These are phyloP conservation scores for Inosperma sp. DNA, from an alignment of 768 basidiomycete species.

Conservation along the genomic window DNA sequence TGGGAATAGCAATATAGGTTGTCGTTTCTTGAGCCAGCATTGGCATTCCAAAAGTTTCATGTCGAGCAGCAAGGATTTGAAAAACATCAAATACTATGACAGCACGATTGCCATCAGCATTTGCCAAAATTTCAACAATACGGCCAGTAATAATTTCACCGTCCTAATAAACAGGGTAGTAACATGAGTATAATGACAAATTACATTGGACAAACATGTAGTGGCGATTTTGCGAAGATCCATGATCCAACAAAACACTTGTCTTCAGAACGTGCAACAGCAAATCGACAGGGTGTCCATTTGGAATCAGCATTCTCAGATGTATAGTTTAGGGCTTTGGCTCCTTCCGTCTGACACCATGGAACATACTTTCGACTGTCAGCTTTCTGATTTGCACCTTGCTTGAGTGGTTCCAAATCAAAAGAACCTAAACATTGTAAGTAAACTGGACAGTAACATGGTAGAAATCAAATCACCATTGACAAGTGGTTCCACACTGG, in stretches of 20 bases:
- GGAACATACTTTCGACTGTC: not conserved
- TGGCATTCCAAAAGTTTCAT: conserved; percentile 23
- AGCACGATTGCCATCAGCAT: conserved; percentile 5
- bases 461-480: conserved; percentile 16
- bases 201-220: not conserved
- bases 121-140: conserved; percentile 19
- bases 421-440: conserved; percentile 1
- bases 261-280: conserved; percentile 19
- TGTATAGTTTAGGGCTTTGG: conserved; percentile 12
- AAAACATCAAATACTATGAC: conserved; percentile 19
- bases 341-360: conserved; percentile 11
- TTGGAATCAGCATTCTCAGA: not conserved
- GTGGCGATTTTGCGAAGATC: conserved; percentile 21
- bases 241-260: conserved; percentile 21
- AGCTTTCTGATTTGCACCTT: not conserved
- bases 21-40: conserved; percentile 14
- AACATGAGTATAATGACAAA: not conserved
- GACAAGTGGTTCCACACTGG: conserved; percentile 3
- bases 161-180: conserved; percentile 6
- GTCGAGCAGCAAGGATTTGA: conserved; percentile 12
- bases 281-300: conserved; percentile 17
- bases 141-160: conserved; percentile 13
- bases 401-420: conserved; percentile 6
- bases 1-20: conserved; percentile 11
- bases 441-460: conserved; percentile 3